Evolutionary conservation across 768 basidiomycete species (phyloP).

Genomic region (Asterophora lycoperdoides): DNA sequence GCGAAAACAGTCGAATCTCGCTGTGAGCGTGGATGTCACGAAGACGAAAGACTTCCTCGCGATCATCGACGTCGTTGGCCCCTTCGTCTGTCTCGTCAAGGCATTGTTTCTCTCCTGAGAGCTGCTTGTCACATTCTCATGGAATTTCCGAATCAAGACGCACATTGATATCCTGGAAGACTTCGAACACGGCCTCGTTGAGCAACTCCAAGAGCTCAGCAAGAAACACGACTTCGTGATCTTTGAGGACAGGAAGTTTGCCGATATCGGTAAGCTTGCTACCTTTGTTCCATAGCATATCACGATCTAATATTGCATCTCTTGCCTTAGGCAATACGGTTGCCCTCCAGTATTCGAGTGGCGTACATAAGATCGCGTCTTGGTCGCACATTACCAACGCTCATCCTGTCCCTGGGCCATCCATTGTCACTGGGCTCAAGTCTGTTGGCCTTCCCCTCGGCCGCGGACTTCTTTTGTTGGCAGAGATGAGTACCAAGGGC

Average conservation of each 20-base stretch:
- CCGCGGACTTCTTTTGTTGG: constrained; percentile 84
- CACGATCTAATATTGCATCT: constrained; percentile 4
- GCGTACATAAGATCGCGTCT: constrained; percentile 86
- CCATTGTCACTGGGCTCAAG: constrained; percentile 85
- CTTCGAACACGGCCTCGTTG: constrained; percentile 70
- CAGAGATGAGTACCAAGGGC: constrained; percentile 94
- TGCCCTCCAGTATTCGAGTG: constrained; percentile 87
- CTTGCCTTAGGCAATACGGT: constrained; percentile 85
- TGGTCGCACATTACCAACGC: constrained; percentile 99
- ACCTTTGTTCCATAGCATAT: neutral
- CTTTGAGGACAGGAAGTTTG: constrained; percentile 98
- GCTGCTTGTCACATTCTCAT: constrained; percentile 21
- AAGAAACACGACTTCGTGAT: constrained; percentile 87
- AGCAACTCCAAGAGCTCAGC: constrained; percentile 65
- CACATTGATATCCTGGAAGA: constrained; percentile 96
- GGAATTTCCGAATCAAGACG: constrained; percentile 54
- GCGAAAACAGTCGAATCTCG: constrained; percentile 86
- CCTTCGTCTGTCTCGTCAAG: constrained; percentile 92
- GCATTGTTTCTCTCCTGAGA: constrained; percentile 36
- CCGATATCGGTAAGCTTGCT: constrained; percentile 79
- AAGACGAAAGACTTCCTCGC: constrained; percentile 71
- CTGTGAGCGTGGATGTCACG: constrained; percentile 94
- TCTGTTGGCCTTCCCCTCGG: constrained; percentile 81
- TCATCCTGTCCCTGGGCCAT: constrained; percentile 93
- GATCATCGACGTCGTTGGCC: constrained; percentile 86